Evolutionary conservation across 179 eudicot genomes (phyloP), one percentile per base, ranked within the genome.

Genomic region (Silene noctiflora): DNA sequence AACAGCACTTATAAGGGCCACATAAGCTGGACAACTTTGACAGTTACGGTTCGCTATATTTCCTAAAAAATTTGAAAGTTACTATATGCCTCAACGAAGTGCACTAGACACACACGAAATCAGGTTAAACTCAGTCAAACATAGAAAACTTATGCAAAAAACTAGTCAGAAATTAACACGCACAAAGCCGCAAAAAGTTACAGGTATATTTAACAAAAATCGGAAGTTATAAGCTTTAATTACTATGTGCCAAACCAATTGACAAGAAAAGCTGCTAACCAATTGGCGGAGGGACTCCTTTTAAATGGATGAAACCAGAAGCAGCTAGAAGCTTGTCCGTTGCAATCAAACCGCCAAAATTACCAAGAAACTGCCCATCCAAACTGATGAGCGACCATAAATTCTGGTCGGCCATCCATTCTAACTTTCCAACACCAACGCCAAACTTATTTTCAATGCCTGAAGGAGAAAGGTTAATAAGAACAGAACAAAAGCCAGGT

Each of bases 301-400:
- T 88, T 67, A 84, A 78, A 67, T 82, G 68, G 39, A 81, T 61
- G 64, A 85, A 85, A 77, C 92, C 85, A 33, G 84, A 86, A 70
- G 95, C 87, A 76, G 88, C 89, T 76, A 87, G 80, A 85, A 82
- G 82, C 79, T 93, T 95, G 84, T 95, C 98, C n/a, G 98, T 87
- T 83, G 97, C 90, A 69, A 91, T 87, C 75, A 93, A 89, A 56
- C 92, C 93, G 24, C 83, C 88, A 80, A 89, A 95, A 61, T 81
- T 78, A 48, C 98, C 99, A 74, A 95, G 92, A 84, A 48, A 71
- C 81, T 87, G 83, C 22, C 93, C 97, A 73, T 95, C 87, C 53
- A 85, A 74, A 77, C 88, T 85, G 14, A 78, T 81, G 86, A 95
- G 67, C 20, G 91, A 91, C 97, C 97, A 95, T 63, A 76, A 67